Percentiles rank a stretch among this genome's conserved stretches.
Conservation (phyloP, 768 basidiomycete species). For the Fistulinella prunicolor region DNA sequence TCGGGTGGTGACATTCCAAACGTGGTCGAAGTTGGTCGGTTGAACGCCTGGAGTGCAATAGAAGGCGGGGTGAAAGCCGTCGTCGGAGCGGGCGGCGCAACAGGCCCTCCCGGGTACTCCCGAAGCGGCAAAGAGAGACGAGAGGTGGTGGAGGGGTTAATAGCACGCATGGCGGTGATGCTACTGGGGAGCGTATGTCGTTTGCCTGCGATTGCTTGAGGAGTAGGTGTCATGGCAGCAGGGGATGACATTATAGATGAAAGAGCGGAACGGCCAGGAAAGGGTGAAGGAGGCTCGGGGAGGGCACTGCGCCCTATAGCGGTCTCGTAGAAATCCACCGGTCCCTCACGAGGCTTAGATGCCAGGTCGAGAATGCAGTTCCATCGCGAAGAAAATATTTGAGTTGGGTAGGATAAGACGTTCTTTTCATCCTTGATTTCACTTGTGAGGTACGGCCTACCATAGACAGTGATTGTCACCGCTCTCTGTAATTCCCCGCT, state of each 20-base stretch:
- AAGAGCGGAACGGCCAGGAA: slow-evolving; percentile 45
- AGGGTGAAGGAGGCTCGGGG: slow-evolving; percentile 79
- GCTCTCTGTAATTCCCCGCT: slow-evolving; percentile 61
- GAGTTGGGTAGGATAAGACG: slow-evolving; percentile 55
- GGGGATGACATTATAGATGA: slow-evolving; percentile 27
- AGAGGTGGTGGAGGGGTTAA: slow-evolving; percentile 14
- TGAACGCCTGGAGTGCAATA: slow-evolving; percentile 32
- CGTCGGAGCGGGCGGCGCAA: slow-evolving; percentile 2
- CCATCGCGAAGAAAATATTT: slow-evolving; percentile 81
- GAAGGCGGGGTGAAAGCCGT: slow-evolving; percentile 35
- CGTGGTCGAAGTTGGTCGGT: slow-evolving; percentile 27
- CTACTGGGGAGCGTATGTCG: slow-evolving; percentile 48
- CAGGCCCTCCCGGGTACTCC: slow-evolving; percentile 21
- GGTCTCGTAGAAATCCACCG: slow-evolving; percentile 14
- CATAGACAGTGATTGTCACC: slow-evolving; percentile 76
- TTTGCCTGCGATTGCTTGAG: slow-evolving; percentile 53
- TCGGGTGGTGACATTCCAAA: slow-evolving; percentile 29
- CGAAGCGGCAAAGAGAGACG: slow-evolving; percentile 29
- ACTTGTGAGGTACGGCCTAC: slow-evolving; percentile 56
- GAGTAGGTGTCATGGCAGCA: slow-evolving; percentile 14
- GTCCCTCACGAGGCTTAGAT: slow-evolving; percentile 28
- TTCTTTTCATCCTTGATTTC: slow-evolving; percentile 18
- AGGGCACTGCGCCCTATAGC: slow-evolving; percentile 40
- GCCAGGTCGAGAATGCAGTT: slow-evolving; percentile 86
- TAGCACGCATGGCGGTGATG: slow-evolving; percentile 31